Evolutionary conservation across 106 monocot genomes (phyloP), one percentile per base, ranked within the genome.

Genomic region (Platanthera guangdongensis): DNA sequence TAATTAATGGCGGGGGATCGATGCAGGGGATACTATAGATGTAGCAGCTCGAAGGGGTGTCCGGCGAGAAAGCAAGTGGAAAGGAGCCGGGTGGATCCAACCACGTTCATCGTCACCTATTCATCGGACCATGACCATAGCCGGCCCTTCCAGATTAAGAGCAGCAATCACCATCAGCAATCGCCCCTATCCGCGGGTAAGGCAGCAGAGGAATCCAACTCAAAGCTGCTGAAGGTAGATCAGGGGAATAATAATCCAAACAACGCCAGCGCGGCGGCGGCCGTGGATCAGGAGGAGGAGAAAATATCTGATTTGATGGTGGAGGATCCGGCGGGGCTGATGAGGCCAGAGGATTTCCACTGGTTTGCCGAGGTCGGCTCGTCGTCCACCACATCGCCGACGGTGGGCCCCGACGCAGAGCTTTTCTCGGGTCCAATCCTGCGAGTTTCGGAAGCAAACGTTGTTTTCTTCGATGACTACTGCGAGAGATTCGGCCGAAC

Each of bases 41-140:
- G 88, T 72, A 91, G 88, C 85, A 86, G 88, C 75, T 85, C 86
- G 12, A 91, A 91, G 75, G 88, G 88, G 5, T 88, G 88, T 50
- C 87, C 88, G 45, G 88, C 88, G 52, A 77, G 88, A 78, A 88
- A 88, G 80, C 87, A 85, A 71, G 90, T 91, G 51, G 90, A 91
- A 83, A 67, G 90, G 63, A 88, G 88, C 88, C 75, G 86, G 14
- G 63, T 57, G 16, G 91, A 92, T 55, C 91, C 91, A 32, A 77
- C 78, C 60, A 79, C 83, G 78, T 74, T 92, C 50, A 71, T 92
- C 32, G 78, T 92, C 67, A 88, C 88, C 78, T 92, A 92, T 82
- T 78, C 91, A 71, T 64, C 72, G 78, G 91, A 92, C 22, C 91
- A 92, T 81, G 86, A 86, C 84, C 91, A 92, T 63, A 53, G 83